Evolutionary conservation across 768 basidiomycete genomes (phyloP), one percentile per base, ranked within the genome.

Genomic region (Xerocomellus chrysenteron): DNA sequence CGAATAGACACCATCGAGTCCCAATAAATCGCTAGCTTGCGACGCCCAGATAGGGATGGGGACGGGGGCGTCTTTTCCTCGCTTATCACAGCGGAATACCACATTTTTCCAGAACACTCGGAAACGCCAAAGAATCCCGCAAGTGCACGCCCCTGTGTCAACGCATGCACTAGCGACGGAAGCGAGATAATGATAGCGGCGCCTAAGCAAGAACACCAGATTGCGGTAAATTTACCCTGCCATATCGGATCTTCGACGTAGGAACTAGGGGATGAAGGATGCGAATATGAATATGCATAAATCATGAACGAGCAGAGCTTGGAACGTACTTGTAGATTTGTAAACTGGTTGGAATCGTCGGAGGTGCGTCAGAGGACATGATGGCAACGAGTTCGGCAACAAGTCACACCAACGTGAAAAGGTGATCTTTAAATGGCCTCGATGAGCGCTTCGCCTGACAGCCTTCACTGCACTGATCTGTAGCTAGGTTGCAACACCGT

Each of bases 241-340:
- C 85, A 94, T 74, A 77, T 79, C 1, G 92, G 92, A 67, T 93
- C 92, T 54, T 80, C 80, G 33, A 77, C 76, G 68, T 92, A 92
- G 1, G 90, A 90, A 67, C 90, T 90, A 53, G n/a, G 45, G 28
- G 24, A 39, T 10, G 5, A 24, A 7, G 6, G 3, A 10, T n/a
- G 17, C 52, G 24, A 16, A 37, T 16, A 41, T 24, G 4, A 19
- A 33, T 21, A 9, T 4, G 14, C 14, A 21, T 6, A 24, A 13
- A 28, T 16, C 16, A 30, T 40, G 28, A 39, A n/a, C 14, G 10
- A 19, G 17, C n/a, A 28, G 11, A 26, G 8, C 13, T 17, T n/a
- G 21, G 16, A 14, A 74, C 83, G 44, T 64, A 90, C 86, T 90
- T 79, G 78, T 90, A 90, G 40, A 82, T 78, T 61, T 84, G 83